Percentiles rank a stretch among this genome's conserved stretches.
Evolutionary conservation across 139 green algal genomes (phyloP).

Genomic region (Coccomyxa sp.): DNA sequence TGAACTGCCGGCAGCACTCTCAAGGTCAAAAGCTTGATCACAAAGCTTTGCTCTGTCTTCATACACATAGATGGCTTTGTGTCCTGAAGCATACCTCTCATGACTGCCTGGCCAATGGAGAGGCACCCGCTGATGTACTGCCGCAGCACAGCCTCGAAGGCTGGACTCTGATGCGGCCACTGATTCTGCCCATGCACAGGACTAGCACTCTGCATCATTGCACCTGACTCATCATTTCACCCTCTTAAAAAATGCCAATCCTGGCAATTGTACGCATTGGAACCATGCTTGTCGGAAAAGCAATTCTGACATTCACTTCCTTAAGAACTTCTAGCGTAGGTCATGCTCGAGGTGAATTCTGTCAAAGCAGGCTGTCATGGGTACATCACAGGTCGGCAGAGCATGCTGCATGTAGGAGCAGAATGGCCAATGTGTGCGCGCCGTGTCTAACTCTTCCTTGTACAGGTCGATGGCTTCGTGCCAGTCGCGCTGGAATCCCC

Average conservation of each 20-base stretch:
- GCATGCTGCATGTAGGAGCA: too few relatives aligned
- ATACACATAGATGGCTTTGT: too few relatives aligned
- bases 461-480: slow-evolving; percentile 61
- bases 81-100: slow-evolving; percentile 21
- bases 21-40: background rate
- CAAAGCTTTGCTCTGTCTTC: too few relatives aligned
- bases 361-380: background rate
- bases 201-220: slow-evolving; percentile 10
- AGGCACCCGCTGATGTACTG: slow-evolving; percentile 30
- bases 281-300: too few relatives aligned
- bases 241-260: too few relatives aligned
- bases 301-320: too few relatives aligned
- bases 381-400: background rate
- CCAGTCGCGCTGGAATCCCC: slow-evolving; percentile 42
- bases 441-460: slow-evolving; percentile 22
- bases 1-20: background rate
- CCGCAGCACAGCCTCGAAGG: slow-evolving; percentile 25
- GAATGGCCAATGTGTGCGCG: background rate
- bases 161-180: slow-evolving; percentile 42
- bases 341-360: too few relatives aligned
- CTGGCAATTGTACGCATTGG: too few relatives aligned
- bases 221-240: background rate
- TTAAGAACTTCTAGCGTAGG: too few relatives aligned
- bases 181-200: slow-evolving; percentile 51
- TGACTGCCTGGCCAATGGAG: slow-evolving; percentile 29